phyloP scores from a whole-genome alignment of 352 stramenopile genomes.

The Pythium folliculosum region DNA sequence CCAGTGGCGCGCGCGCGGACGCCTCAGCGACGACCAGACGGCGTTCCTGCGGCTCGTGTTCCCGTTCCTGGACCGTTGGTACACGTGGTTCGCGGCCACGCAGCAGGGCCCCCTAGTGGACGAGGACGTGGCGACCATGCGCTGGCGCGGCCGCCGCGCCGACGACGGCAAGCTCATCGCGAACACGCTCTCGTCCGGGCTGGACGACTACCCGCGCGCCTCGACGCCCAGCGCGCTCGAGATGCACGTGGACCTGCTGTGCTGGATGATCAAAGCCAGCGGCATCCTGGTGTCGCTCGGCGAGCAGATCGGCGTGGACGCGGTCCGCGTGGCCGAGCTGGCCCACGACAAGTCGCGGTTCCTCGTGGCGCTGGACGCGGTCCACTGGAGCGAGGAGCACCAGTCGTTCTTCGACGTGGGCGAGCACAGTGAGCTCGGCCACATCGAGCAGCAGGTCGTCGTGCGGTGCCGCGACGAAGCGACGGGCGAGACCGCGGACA shows the following conservation, averaged over 20 bases:
- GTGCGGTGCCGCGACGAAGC: slow-evolving; percentile 66
- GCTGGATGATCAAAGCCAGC: slow-evolving; percentile 87
- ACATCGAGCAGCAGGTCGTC: slow-evolving; percentile 65
- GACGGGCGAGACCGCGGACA: slow-evolving; percentile 41
- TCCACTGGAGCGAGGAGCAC: slow-evolving; percentile 72
- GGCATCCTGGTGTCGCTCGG: slow-evolving; percentile 55
- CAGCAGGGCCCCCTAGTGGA: slow-evolving; percentile 48
- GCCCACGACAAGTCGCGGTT: slow-evolving; percentile 34
- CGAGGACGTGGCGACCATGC: slow-evolving; percentile 44
- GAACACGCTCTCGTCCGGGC: slow-evolving; percentile 90
- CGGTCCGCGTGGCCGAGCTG: not conserved
- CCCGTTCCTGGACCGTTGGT: slow-evolving; percentile 78
- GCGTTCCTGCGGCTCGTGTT: slow-evolving; percentile 53
- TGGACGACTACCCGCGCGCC: slow-evolving; percentile 92
- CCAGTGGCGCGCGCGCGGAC: slow-evolving; percentile 18
- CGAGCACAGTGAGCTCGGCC: slow-evolving; percentile 71
- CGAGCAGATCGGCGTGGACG: slow-evolving; percentile 29
- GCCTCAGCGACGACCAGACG: not conserved
- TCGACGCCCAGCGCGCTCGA: slow-evolving; percentile 74
- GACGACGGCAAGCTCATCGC: slow-evolving; percentile 83
- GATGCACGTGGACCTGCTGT: slow-evolving; percentile 90
- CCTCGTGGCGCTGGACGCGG: slow-evolving; percentile 42
- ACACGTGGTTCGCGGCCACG: slow-evolving; percentile 71
- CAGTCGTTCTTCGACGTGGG: slow-evolving; percentile 84
- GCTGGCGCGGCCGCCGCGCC: slow-evolving; percentile 76